Conservation (phyloP, 2,329 filamentous ascomycete species). For the Lasiodiplodia hormozganensis region DNA sequence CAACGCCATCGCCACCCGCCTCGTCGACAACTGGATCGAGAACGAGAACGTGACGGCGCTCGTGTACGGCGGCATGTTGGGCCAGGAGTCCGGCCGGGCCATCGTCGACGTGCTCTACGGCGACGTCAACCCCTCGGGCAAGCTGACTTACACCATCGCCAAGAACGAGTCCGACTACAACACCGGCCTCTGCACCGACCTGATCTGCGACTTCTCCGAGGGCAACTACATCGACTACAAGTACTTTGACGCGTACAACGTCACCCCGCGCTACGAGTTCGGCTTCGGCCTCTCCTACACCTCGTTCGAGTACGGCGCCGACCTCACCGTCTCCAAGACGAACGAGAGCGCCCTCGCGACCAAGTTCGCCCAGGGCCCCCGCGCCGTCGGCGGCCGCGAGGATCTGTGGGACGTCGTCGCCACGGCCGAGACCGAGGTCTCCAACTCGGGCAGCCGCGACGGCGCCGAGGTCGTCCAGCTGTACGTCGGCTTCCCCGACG, state of each 20-base stretch:
- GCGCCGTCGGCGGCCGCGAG: conserved; percentile 24
- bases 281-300: conserved; percentile 30
- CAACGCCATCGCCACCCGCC: conserved; percentile 28
- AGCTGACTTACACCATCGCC: conserved; percentile 86
- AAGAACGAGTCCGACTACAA: conserved; percentile 72
- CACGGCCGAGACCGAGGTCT: conserved; percentile 24
- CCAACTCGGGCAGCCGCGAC: conserved; percentile 31
- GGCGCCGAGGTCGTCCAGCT: conserved; percentile 34
- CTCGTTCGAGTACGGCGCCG: conserved; percentile 23
- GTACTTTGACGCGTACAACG: conserved; percentile 50
- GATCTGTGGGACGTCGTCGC: conserved; percentile 28
- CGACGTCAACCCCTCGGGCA: conserved; percentile 76
- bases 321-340: conserved; percentile 39
- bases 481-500: conserved; percentile 31
- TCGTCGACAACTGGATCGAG: conserved; percentile 29
- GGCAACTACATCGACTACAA: conserved; percentile 56
- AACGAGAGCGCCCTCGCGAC: background rate
- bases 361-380: conserved; percentile 32
- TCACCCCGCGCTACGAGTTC: conserved; percentile 42
- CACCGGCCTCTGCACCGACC: conserved; percentile 16
- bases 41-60: conserved; percentile 29
- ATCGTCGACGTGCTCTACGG: conserved; percentile 83
- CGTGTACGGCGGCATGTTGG: conserved; percentile 29
- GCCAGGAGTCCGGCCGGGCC: conserved; percentile 76
- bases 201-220: conserved; percentile 42